A percentile compares a stretch with the other conserved stretches of the same genome.
phyloP scores from a whole-genome alignment of 148 eudicot species.

The Persicaria maculosa region DNA sequence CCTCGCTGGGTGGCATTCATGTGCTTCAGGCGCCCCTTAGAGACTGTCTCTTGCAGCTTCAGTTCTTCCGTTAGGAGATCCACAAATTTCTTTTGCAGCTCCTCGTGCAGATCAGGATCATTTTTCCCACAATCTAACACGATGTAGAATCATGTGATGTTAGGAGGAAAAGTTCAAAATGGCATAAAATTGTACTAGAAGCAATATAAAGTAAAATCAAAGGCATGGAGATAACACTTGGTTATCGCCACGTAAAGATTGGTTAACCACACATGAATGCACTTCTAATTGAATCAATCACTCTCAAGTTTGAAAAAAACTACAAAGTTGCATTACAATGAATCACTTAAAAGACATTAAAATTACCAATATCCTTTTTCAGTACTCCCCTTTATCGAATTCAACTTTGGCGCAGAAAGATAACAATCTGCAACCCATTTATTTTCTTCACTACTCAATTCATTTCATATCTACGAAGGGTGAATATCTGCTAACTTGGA shows the following conservation, averaged over 20 bases:
- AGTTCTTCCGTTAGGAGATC: conserved; percentile 50
- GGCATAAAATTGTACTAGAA: not conserved
- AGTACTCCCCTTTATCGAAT: not conserved
- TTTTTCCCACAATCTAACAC: conserved; percentile 50
- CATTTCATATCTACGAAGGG: not conserved
- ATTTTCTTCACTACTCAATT: not conserved
- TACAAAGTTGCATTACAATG: not conserved
- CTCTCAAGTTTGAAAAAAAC: not conserved
- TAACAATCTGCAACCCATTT: not conserved
- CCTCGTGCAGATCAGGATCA: conserved; percentile 39
- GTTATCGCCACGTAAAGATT: not conserved
- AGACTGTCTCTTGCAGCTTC: conserved; percentile 41
- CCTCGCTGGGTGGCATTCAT: conserved; percentile 54
- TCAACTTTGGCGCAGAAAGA: not conserved
- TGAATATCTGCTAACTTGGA: not conserved
- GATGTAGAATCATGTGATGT: not conserved
- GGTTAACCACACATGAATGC: not conserved
- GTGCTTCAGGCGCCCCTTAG: conserved; percentile 32
- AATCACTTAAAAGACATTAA: not conserved
- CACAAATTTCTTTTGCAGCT: conserved; percentile 53
- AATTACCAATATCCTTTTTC: not conserved
- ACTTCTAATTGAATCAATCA: not conserved
- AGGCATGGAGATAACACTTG: not conserved
- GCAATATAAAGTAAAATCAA: not conserved
- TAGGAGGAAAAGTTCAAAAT: not conserved